Evolutionary conservation across 108 stramenopile genomes (phyloP), one percentile per base, ranked within the genome.

Genomic region (Cylindrotheca closterium): DNA sequence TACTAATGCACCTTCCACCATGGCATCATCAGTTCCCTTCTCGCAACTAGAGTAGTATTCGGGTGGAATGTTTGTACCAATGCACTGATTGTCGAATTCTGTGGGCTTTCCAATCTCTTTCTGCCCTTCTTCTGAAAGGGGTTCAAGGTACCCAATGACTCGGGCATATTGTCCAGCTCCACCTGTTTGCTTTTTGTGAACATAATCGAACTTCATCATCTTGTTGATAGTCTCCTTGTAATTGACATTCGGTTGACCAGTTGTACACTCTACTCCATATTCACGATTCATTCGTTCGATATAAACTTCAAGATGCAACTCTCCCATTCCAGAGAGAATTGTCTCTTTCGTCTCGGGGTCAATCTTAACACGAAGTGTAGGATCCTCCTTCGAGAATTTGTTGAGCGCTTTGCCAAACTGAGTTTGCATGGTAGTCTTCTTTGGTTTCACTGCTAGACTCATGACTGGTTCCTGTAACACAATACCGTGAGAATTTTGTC

Each of bases 101-200:
- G 85, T 89, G 15, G 82, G 63, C 55, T 77, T 74, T 15, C 85
- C 89, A 49, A 79, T 58, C 57, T 86, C 87, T 55, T 85, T 83
- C 23, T 83, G 76, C 34, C 91, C 92, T 46, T 94, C 92, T 51
- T 88, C 90, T n/a, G 85, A 71, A 37, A 97, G 71, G 1, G 97
- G 97, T 63, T 99, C 98, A 53, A 99, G 82, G 75, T 89, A 97
- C 29, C 99, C 99, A 51, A 95, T 84, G 10, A 99, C 97, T 47
- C 93, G 80, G 24, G 97, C 99, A 65, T 93, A 99, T 76, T 99
- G 99, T 34, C 99, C 99, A 28, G 92, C 54, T 50, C 99, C 99
- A 58, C 99, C 99, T 10, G 96, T 91, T 81, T 99, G 99, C 66
- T 99, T 99, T 86, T 99, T 99, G 91, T 99, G 99, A 29, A 98